phyloP scores from a whole-genome alignment of 768 basidiomycete genomes.

The Tricholoma hemisulphureum region DNA sequence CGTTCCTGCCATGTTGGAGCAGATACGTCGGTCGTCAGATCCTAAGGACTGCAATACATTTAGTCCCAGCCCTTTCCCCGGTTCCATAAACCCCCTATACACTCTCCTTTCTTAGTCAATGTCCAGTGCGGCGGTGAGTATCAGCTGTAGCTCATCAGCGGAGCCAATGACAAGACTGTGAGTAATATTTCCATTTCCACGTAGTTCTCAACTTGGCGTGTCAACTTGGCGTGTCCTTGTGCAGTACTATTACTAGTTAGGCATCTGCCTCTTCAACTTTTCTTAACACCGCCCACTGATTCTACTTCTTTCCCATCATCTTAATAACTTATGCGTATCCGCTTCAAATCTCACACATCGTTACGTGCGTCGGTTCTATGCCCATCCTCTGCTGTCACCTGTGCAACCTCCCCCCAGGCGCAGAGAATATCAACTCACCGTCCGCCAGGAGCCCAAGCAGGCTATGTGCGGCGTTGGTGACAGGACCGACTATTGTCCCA shows the following conservation, averaged over 20 bases:
- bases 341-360: neutral
- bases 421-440: constrained; percentile 83
- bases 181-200: neutral
- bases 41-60: no score
- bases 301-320: neutral
- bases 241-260: no score
- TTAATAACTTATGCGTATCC: neutral
- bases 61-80: no score
- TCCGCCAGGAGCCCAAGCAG: constrained; percentile 91
- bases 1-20: no score
- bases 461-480: constrained; percentile 91
- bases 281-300: neutral
- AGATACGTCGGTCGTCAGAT: no score
- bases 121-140: neutral
- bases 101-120: no score
- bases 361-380: neutral
- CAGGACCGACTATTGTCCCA: constrained; percentile 91
- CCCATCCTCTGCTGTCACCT: no score
- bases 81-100: no score
- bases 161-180: neutral
- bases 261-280: neutral
- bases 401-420: constrained; percentile 8
- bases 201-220: neutral
- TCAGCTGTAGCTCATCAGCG: neutral
- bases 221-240: neutral